These are phyloP conservation scores for Dactylellina drechsleri DNA, from an alignment of 2,329 filamentous ascomycete genomes.

Conservation along the genomic window DNA sequence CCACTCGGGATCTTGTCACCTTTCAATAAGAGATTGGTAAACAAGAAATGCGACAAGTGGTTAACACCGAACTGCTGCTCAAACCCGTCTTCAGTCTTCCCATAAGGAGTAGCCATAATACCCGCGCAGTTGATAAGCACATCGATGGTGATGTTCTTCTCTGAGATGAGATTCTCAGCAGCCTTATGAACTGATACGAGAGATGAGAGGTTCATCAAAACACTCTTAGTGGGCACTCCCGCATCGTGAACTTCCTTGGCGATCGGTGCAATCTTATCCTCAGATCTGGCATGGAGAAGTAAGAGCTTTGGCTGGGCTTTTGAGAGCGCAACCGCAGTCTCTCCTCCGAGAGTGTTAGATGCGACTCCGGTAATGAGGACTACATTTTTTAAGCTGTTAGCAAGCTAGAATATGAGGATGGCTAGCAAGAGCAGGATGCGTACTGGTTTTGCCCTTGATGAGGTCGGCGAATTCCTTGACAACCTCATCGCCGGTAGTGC, in stretches of 20 bases:
- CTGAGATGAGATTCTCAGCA: slow-evolving; percentile 24
- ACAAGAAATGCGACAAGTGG: slow-evolving; percentile 59
- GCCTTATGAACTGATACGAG: slow-evolving; percentile 28
- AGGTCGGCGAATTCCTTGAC: slow-evolving; percentile 16
- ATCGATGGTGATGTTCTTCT: slow-evolving; percentile 44
- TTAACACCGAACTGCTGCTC: slow-evolving; percentile 58
- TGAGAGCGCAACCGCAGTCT: slow-evolving; percentile 21
- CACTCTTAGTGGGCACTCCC: slow-evolving; percentile 21
- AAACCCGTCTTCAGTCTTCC: slow-evolving; percentile 35
- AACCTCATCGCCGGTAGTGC: slow-evolving; percentile 24
- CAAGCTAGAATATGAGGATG: too few species aligned
- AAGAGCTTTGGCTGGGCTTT: slow-evolving; percentile 35
- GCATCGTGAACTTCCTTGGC: slow-evolving; percentile 12
- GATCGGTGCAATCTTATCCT: slow-evolving; percentile 33
- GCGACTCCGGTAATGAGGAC: slow-evolving; percentile 25
- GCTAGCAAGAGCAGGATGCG: background rate
- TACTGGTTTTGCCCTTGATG: slow-evolving; percentile 26
- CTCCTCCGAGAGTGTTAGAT: slow-evolving; percentile 12
- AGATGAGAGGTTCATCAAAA: slow-evolving; percentile 30
- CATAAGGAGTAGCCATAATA: slow-evolving; percentile 60
- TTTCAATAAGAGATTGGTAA: slow-evolving; percentile 58
- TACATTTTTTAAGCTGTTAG: background rate
- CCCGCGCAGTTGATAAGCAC: slow-evolving; percentile 60
- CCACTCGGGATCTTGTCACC: slow-evolving; percentile 60
- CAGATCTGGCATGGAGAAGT: slow-evolving; percentile 32